Conservation (phyloP, 2,329 filamentous ascomycete species). For the Fusarium fracticaudum region DNA sequence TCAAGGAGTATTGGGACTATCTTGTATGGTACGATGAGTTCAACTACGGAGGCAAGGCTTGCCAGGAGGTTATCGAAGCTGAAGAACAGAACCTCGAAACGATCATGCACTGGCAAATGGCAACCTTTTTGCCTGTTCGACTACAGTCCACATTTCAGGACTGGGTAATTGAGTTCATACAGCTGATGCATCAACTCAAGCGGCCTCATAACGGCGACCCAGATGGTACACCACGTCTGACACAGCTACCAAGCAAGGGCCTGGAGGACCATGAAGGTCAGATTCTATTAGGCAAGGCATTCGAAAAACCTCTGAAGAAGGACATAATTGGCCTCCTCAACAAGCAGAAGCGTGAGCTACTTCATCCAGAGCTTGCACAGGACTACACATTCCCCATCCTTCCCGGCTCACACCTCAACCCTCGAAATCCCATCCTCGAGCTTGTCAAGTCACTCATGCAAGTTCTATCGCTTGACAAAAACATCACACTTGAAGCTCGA, state of each 20-base stretch:
- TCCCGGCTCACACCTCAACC: slow-evolving; percentile 70
- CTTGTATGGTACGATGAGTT: slow-evolving; percentile 99
- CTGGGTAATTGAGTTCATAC: slow-evolving; percentile 94
- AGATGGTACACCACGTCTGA: slow-evolving; percentile 64
- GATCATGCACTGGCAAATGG: slow-evolving; percentile 98
- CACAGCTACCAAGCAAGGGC: slow-evolving; percentile 67
- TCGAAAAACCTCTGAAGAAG: slow-evolving; percentile 90
- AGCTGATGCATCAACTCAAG: slow-evolving; percentile 91
- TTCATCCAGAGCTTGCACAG: slow-evolving; percentile 85
- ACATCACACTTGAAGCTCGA: slow-evolving; percentile 87
- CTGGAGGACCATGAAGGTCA: slow-evolving; percentile 68
- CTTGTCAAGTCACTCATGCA: slow-evolving; percentile 95
- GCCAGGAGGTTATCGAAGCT: slow-evolving; percentile 78
- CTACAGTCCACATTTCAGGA: slow-evolving; percentile 88
- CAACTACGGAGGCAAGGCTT: slow-evolving; percentile 97
- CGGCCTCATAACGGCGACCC: slow-evolving; percentile 65
- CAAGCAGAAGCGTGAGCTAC: slow-evolving; percentile 86
- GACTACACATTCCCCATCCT: slow-evolving; percentile 89
- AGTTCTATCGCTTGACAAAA: slow-evolving; percentile 88
- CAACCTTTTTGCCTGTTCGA: slow-evolving; percentile 82
- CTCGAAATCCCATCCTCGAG: slow-evolving; percentile 80
- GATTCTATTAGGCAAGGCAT: slow-evolving; percentile 79
- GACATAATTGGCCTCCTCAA: slow-evolving; percentile 84
- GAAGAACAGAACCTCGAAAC: slow-evolving; percentile 83
- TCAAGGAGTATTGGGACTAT: slow-evolving; percentile 99